Percentiles rank a stretch among this genome's conserved stretches.
phyloP scores from a whole-genome alignment of 768 basidiomycete species.

The Phaeotremella skinneri region DNA sequence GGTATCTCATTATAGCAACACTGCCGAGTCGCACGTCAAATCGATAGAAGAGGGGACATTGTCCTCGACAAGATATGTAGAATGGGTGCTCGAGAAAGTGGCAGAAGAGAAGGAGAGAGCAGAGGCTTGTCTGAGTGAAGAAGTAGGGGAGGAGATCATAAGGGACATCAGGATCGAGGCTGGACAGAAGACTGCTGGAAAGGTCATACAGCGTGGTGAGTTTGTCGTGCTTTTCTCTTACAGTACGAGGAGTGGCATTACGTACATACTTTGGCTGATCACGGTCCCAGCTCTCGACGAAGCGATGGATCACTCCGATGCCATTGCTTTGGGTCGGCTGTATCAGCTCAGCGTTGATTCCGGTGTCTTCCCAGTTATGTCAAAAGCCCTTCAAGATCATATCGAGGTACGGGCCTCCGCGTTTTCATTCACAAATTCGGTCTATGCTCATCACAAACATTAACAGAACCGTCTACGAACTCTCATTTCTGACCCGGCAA shows the following conservation, averaged over 20 bases:
- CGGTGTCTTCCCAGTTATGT: constrained; percentile 26
- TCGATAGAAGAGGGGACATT: constrained; percentile 14
- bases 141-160: constrained; percentile 27
- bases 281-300: constrained; percentile 39
- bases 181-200: constrained; percentile 23
- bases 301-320: constrained; percentile 40
- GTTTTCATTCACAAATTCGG: not conserved
- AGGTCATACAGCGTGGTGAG: constrained; percentile 34
- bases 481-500: constrained; percentile 46
- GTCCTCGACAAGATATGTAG: constrained; percentile 32
- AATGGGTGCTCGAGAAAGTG: constrained; percentile 39
- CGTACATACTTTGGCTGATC: not conserved
- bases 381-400: constrained; percentile 33
- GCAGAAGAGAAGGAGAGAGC: constrained; percentile 36
- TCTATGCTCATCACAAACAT: not conserved
- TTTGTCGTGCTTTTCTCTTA: not conserved
- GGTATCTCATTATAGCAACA: constrained; percentile 11
- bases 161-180: constrained; percentile 20
- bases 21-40: constrained; percentile 4
- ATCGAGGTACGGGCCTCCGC: constrained; percentile 27
- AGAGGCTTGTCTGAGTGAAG: constrained; percentile 12
- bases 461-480: constrained; percentile 22
- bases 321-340: constrained; percentile 23
- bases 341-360: constrained; percentile 34
- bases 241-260: not conserved